Evolutionary conservation across 371 early-diverging fungal genomes (phyloP).

Genomic region (Enterospora canceri): DNA sequence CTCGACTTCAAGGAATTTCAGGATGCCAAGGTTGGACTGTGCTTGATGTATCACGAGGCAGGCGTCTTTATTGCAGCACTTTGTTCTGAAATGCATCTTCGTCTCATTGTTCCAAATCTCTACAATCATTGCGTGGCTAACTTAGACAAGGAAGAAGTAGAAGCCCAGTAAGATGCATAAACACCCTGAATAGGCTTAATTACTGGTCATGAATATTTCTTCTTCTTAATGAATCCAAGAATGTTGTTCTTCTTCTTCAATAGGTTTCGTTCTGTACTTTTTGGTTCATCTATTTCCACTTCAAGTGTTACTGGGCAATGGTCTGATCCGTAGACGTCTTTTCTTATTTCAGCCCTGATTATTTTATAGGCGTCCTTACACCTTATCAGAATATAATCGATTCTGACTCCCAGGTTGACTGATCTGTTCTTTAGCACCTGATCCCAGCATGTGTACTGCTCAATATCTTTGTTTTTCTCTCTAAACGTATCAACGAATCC

Average conservation of each 20-base stretch:
- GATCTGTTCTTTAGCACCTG: conserved; percentile 51
- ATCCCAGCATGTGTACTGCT: conserved; percentile 65
- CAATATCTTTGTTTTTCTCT: conserved; percentile 34
- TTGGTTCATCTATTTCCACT: conserved; percentile 43
- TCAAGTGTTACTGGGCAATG: conserved; percentile 68
- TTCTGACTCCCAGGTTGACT: conserved; percentile 61
- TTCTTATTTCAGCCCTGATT: conserved; percentile 59
- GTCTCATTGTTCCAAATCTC: neutral
- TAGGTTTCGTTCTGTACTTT: conserved; percentile 5
- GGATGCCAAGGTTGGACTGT: neutral
- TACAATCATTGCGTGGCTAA: neutral
- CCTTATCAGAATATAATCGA: conserved; percentile 66
- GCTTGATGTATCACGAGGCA: neutral
- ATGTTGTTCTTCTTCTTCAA: conserved; percentile 29
- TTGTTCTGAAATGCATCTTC: neutral
- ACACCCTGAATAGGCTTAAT: neutral
- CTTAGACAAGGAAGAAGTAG: too few species aligned
- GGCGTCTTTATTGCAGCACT: neutral
- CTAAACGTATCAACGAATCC: conserved; percentile 57
- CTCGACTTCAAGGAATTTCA: neutral
- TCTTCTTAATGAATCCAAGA: conserved; percentile 12
- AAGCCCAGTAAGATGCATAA: neutral
- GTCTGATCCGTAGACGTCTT: conserved; percentile 67
- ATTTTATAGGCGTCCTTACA: conserved; percentile 55
- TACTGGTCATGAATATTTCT: conserved; percentile 5